Conservation (phyloP, 108 stramenopile genomes). For the Aurantiochytrium sp. region DNA sequence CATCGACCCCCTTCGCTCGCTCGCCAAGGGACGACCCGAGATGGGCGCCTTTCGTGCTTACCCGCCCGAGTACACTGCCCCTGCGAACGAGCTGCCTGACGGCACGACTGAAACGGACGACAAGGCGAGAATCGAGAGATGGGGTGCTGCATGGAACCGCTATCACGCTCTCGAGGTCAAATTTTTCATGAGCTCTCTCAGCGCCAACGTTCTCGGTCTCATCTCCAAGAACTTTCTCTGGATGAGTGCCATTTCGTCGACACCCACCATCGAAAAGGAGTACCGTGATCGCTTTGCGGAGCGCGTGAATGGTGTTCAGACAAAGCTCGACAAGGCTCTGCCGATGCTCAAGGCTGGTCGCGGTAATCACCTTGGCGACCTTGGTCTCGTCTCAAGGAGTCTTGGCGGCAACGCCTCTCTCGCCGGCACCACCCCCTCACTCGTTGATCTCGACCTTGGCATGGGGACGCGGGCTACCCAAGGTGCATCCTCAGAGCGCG, state of each 20-base stretch:
- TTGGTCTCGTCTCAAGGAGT: background rate
- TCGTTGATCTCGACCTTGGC: too few relatives aligned
- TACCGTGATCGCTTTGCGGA: conserved; percentile 31
- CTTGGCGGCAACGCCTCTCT: background rate
- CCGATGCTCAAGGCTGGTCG: background rate
- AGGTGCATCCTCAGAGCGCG: background rate
- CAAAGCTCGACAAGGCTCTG: background rate
- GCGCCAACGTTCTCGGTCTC: conserved; percentile 26
- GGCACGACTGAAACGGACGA: conserved; percentile 35
- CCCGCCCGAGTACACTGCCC: conserved; percentile 76
- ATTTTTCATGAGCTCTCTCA: conserved; percentile 66
- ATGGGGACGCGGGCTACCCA: too few relatives aligned
- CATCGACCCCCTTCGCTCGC: conserved; percentile 71
- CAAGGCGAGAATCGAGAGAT: conserved; percentile 59
- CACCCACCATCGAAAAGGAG: conserved; percentile 38
- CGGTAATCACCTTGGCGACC: background rate
- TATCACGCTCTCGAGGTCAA: conserved; percentile 80
- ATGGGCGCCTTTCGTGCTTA: conserved; percentile 91
- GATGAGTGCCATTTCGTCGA: conserved; percentile 34
- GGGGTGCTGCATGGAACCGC: conserved; percentile 91
- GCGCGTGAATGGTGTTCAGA: conserved; percentile 22
- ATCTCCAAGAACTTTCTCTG: conserved; percentile 44
- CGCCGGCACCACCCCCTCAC: too few relatives aligned
- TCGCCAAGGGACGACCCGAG: conserved; percentile 63
- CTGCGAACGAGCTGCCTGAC: conserved; percentile 73